phyloP scores from a whole-genome alignment of 2,329 filamentous ascomycete species.

The Emmonsiellopsis sp. region DNA sequence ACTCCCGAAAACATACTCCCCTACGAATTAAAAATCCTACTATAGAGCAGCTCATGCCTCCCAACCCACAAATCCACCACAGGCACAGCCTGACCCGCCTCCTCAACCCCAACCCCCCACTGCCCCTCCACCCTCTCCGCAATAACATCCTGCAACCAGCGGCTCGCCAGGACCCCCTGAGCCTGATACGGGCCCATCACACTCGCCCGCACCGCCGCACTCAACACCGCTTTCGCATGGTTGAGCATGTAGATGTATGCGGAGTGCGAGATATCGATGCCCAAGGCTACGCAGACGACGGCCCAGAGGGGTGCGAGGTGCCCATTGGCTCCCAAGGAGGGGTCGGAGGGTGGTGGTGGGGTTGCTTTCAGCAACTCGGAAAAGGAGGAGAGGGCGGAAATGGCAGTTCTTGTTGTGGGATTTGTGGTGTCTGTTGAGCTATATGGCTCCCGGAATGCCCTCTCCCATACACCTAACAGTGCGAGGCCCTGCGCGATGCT shows the following conservation, averaged over 20 bases:
- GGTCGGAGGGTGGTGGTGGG: conserved; percentile 1
- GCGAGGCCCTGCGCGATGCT: conserved; percentile 53
- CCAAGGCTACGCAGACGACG: conserved; percentile 43
- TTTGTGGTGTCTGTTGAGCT: not conserved
- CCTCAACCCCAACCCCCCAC: conserved; percentile 40
- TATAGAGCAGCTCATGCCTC: conserved; percentile 56
- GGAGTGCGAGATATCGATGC: conserved; percentile 42
- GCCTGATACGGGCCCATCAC: conserved; percentile 59
- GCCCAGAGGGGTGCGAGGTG: conserved; percentile 56
- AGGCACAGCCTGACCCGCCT: conserved; percentile 53
- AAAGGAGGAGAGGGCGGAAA: conserved; percentile 27
- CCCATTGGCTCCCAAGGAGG: conserved; percentile 28
- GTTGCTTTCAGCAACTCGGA: conserved; percentile 28
- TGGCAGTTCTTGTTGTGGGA: conserved; percentile 13
- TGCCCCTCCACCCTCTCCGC: conserved; percentile 38
- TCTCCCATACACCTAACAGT: conserved; percentile 51
- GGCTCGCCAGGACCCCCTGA: conserved; percentile 48
- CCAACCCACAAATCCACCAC: conserved; percentile 56
- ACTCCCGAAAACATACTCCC: not conserved
- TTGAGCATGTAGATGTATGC: conserved; percentile 55
- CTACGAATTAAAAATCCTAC: conserved; percentile 58
- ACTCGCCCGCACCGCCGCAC: conserved; percentile 52
- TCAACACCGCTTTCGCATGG: conserved; percentile 54
- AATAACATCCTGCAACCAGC: conserved; percentile 44
- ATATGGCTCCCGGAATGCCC: conserved; percentile 35